Base-by-base conservation (phyloP, 192 early-diverging fungal species). In the Geosiphon pyriformis region DNA sequence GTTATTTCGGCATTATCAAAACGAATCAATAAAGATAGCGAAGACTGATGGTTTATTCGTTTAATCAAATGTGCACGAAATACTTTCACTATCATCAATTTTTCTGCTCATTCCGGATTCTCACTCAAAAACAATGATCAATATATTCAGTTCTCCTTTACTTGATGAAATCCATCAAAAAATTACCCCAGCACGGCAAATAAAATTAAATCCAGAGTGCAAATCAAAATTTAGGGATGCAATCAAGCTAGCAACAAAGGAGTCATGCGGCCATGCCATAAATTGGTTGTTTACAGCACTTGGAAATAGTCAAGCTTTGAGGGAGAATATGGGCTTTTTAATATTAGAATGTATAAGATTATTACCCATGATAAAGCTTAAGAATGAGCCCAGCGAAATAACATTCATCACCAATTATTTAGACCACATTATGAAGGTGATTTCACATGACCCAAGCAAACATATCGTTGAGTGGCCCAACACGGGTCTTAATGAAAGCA, bases 61-160 rank as follows among this genome's bases (percentile, higher is more conserved):
- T 4, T 18, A 65, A 65, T 65, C 62, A 22, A 65, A 65, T 37
- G 49, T 65, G 22, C n/a, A 65, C 30, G n/a, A 65, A 65, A 65
- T 65, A n/a, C 33, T 65, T 8, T 65, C 32, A 11, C 20, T 53
- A 11, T 65, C 32, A 17, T 65, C 31, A 23, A 65, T 65, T 26
- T 52, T 65, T 20, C 10, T 65, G 10, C 32, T 65, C 10, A 3
- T 27, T 3, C 7, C 50, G n/a, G 31, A 33, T 52, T 53, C 32
- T 33, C 31, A 65, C n/a, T 65, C 50, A 31, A 65, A 65, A 25
- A 65, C 1, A 8, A 65, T 65, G 32, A 65, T 65, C 10, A 15
- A 53, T 37, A 22, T 53, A 7, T 53, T 65, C 48, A 31, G 62
- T 22, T 65, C 20, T 18, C n/a, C 26, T 11, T 53, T 65, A 15